Evolutionary conservation across 805 yeast species (phyloP).

Genomic region (Pichia insulana): DNA sequence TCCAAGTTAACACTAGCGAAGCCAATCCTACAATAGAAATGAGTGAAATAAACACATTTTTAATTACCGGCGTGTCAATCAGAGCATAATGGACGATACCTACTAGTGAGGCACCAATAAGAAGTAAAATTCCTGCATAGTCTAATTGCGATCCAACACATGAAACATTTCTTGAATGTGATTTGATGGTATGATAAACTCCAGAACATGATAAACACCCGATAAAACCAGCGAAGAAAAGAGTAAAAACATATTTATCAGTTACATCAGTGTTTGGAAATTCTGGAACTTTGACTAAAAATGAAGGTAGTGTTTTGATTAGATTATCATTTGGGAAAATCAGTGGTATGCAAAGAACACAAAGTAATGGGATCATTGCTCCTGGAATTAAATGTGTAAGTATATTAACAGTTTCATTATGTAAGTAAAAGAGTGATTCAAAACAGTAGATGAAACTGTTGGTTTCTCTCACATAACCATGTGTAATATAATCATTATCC

Average conservation of each 20-base stretch:
- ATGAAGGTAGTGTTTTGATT: slow-evolving; percentile 17
- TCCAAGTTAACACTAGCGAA: slow-evolving; percentile 57
- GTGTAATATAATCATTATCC: slow-evolving; percentile 43
- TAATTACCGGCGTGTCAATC: slow-evolving; percentile 34
- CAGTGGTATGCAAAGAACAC: slow-evolving; percentile 11
- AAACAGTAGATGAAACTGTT: slow-evolving; percentile 32
- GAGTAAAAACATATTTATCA: slow-evolving; percentile 33
- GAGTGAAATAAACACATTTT: slow-evolving; percentile 32
- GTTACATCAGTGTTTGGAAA: slow-evolving; percentile 21
- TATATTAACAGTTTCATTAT: slow-evolving; percentile 47
- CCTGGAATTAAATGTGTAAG: slow-evolving; percentile 44
- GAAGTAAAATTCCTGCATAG: slow-evolving; percentile 45
- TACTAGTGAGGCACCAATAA: slow-evolving; percentile 40
- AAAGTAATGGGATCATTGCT: slow-evolving; percentile 22
- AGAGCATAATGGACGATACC: slow-evolving; percentile 33
- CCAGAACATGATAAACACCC: slow-evolving; percentile 42
- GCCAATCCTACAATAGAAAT: slow-evolving; percentile 48
- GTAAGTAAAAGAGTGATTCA: slow-evolving; percentile 35
- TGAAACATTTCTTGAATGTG: slow-evolving; percentile 37
- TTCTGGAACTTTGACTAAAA: slow-evolving; percentile 20
- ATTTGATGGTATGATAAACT: slow-evolving; percentile 40
- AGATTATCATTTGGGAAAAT: slow-evolving; percentile 7
- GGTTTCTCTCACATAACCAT: slow-evolving; percentile 45
- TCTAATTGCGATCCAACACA: slow-evolving; percentile 43
- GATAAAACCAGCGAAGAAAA: slow-evolving; percentile 39